These are phyloP conservation scores for Cyberlindnera euphorbiiphila DNA, from an alignment of 805 yeast genomes.

Conservation along the genomic window DNA sequence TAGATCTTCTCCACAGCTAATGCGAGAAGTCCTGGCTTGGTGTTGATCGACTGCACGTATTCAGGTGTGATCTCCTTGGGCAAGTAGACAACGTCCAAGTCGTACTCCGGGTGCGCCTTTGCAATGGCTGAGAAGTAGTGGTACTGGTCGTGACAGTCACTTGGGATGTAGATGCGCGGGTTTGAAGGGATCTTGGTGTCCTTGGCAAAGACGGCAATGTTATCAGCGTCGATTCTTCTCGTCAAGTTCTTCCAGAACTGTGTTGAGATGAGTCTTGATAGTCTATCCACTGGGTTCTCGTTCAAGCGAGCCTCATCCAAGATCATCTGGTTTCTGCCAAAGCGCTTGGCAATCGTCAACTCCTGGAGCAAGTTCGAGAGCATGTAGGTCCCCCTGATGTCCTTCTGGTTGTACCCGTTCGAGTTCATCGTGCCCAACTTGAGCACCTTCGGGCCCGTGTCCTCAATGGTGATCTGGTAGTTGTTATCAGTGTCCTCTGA, in stretches of 20 bases:
- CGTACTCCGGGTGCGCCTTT: constrained; percentile 46
- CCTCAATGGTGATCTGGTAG: constrained; percentile 82
- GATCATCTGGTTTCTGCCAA: constrained; percentile 73
- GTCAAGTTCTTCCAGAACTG: constrained; percentile 82
- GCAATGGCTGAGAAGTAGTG: constrained; percentile 60
- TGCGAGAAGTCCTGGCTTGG: constrained; percentile 81
- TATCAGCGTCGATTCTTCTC: constrained; percentile 58
- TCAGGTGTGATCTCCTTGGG: constrained; percentile 76
- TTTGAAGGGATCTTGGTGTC: constrained; percentile 74
- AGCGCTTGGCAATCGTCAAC: constrained; percentile 76
- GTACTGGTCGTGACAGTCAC: constrained; percentile 63
- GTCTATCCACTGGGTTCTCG: constrained; percentile 82
- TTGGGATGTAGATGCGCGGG: constrained; percentile 78
- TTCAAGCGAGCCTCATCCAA: constrained; percentile 79
- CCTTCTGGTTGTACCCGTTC: constrained; percentile 68
- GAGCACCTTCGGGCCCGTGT: constrained; percentile 78
- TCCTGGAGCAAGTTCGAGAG: constrained; percentile 83
- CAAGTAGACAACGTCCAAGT: constrained; percentile 70
- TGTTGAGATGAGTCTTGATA: constrained; percentile 66
- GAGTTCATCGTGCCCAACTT: constrained; percentile 81
- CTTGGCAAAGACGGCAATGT: constrained; percentile 63
- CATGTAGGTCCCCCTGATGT: constrained; percentile 86
- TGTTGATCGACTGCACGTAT: constrained; percentile 70
- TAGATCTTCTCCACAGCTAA: constrained; percentile 58
- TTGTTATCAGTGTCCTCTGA: constrained; percentile 85